A percentile compares a stretch with the other conserved stretches of the same genome.
phyloP scores from a whole-genome alignment of 2,329 filamentous ascomycete species.

The Meredithiella fracta region DNA sequence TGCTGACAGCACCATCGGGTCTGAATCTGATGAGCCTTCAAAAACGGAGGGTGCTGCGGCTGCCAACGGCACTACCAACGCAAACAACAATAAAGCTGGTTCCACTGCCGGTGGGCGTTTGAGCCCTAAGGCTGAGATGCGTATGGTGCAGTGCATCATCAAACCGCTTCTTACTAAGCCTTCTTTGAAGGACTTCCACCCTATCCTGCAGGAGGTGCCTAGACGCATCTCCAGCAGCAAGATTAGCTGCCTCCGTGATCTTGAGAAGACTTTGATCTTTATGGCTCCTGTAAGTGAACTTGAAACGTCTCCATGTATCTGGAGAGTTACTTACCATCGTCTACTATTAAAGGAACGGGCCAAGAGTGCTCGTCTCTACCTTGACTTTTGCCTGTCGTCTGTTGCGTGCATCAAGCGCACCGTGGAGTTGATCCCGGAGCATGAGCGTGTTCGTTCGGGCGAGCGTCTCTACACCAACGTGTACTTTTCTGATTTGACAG shows the following conservation, averaged over 20 bases:
- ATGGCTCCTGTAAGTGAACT: constrained; percentile 78
- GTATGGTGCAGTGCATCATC: constrained; percentile 67
- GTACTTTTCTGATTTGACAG: constrained; percentile 91
- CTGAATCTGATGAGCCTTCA: constrained; percentile 4
- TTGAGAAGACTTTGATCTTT: constrained; percentile 86
- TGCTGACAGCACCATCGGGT: constrained; percentile 12
- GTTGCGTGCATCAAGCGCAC: constrained; percentile 82
- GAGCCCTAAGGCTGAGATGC: constrained; percentile 18
- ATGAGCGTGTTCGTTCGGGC: constrained; percentile 66
- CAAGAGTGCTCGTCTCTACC: constrained; percentile 54
- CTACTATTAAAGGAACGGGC: constrained; percentile 62
- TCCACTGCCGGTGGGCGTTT: constrained; percentile 4
- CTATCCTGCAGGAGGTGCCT: constrained; percentile 62
- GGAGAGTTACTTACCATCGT: constrained; percentile 52
- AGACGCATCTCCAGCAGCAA: constrained; percentile 66
- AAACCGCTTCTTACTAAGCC: constrained; percentile 59
- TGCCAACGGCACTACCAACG: neutral
- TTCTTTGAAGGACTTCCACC: constrained; percentile 62
- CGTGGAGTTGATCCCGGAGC: constrained; percentile 69
- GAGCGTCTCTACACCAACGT: constrained; percentile 89
- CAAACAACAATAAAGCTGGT: neutral
- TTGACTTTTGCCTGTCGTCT: constrained; percentile 78
- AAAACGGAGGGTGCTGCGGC: neutral
- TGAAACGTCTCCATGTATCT: constrained; percentile 36
- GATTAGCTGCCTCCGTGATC: constrained; percentile 78